Base-by-base conservation (phyloP, 371 early-diverging fungal species). In the Gilbertella persicaria region DNA sequence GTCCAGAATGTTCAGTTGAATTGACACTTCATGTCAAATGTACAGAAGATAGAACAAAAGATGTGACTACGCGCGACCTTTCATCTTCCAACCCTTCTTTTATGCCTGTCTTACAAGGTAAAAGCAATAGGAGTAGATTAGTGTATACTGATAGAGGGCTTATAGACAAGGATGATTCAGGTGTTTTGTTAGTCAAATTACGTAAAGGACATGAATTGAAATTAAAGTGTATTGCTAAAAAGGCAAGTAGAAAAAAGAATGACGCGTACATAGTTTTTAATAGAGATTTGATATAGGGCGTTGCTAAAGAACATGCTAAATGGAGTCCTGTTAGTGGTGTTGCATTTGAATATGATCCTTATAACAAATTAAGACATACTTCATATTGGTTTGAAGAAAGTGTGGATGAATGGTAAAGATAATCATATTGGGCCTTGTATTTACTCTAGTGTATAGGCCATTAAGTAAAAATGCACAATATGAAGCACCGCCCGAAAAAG, bases 231-330 rank as follows among this genome's bases (percentile, higher is more conserved):
- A 85, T 92, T 47, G 93, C 92, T 12, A 91, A 91, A 62, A 93
- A 93, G 73, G 82, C 79, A 65, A 33, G 6, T 19, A 10, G n/a
- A 30, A 21, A 8, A 20, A 43, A 25, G 23, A 9, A 9, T n/a
- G 24, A 29, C 2, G 9, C 30, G 10, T 2, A 26, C 4, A 49
- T 10, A 37, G 40, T 19, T 10, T 28, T 8, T 20, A 19, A 29
- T 17, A 14, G 4, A 45, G n/a, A 40, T 13, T 12, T 14, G 14
- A 45, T 9, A 19, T 75, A 88, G 80, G 99, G 99, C 21, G 93
- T 90, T 21, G 96, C 92, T 19, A 97, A 98, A 69, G 96, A 95
- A 55, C 99, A 99, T 75, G 93, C 99, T 23, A 99, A 99, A 67
- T 99, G 99, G 99, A 91, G 91, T 53, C 99, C 99, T 25, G 93